Conservation (phyloP, 768 basidiomycete species). For the Kwoniella heveanensis region DNA sequence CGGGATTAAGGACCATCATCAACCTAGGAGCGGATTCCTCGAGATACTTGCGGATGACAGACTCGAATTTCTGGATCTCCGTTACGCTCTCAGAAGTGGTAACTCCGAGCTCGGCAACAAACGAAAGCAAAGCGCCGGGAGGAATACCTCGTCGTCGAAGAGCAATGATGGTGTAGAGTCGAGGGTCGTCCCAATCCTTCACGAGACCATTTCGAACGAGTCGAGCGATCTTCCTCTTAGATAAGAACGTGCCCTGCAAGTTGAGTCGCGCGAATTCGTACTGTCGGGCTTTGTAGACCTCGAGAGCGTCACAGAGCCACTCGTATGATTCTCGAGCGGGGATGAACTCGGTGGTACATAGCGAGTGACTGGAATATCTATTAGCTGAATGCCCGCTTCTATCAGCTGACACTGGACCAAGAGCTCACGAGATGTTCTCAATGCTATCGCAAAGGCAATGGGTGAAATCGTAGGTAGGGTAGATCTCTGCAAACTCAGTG, state of each 20-base stretch:
- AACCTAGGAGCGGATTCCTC: conserved; percentile 85
- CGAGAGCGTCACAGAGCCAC: conserved; percentile 97
- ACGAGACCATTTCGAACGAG: conserved; percentile 85
- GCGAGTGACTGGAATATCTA: conserved; percentile 70
- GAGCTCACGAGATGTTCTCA: conserved; percentile 95
- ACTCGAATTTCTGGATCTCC: conserved; percentile 86
- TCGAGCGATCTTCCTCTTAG: conserved; percentile 89
- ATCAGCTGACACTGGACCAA: not conserved
- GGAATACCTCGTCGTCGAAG: conserved; percentile 92
- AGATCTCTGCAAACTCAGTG: conserved; percentile 62
- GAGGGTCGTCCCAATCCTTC: conserved; percentile 93
- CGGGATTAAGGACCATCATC: conserved; percentile 84
- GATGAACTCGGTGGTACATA: conserved; percentile 95
- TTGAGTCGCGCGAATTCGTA: conserved; percentile 94
- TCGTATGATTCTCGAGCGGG: conserved; percentile 95
- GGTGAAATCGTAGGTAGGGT: conserved; percentile 98
- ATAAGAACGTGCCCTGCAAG: conserved; percentile 91
- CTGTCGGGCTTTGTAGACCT: conserved; percentile 94
- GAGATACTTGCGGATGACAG: conserved; percentile 80
- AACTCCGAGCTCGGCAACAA: conserved; percentile 92
- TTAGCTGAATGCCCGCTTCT: not conserved
- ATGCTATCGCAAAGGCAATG: conserved; percentile 98
- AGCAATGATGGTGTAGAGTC: conserved; percentile 93
- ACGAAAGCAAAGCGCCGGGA: conserved; percentile 90
- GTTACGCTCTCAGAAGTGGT: conserved; percentile 82